phyloP scores from a whole-genome alignment of 2,329 filamentous ascomycete genomes.

The Penicillium sp. region DNA sequence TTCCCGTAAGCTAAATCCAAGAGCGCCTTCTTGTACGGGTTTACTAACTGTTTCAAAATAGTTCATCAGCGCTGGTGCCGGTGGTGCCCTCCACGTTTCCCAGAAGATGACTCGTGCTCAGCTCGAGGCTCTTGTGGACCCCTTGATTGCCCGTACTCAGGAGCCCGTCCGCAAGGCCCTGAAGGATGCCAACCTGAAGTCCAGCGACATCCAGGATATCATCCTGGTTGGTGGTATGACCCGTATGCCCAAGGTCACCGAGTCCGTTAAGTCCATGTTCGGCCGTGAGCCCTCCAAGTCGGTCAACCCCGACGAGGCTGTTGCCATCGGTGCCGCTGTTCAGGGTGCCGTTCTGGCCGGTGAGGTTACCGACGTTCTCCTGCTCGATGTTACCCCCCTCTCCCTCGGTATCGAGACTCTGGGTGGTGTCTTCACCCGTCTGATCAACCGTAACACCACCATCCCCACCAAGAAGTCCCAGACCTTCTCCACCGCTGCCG shows the following conservation, averaged over 20 bases:
- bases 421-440: slow-evolving; percentile 93
- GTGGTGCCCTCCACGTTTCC: slow-evolving; percentile 98
- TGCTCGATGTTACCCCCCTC: slow-evolving; percentile 92
- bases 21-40: too few species aligned
- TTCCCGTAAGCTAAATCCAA: neutral
- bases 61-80: slow-evolving; percentile 96
- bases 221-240: slow-evolving; percentile 99
- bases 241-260: slow-evolving; percentile 97
- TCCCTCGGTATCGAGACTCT: slow-evolving; percentile 98
- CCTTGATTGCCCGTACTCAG: slow-evolving; percentile 80
- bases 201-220: slow-evolving; percentile 95
- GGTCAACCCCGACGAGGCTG: slow-evolving; percentile 97
- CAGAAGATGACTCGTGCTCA: slow-evolving; percentile 88
- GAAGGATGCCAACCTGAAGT: slow-evolving; percentile 88
- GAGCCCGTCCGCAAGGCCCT: slow-evolving; percentile 95
- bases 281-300: slow-evolving; percentile 96
- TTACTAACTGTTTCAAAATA: neutral
- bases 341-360: slow-evolving; percentile 96
- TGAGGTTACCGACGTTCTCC: slow-evolving; percentile 92
- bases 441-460: slow-evolving; percentile 99
- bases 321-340: slow-evolving; percentile 95
- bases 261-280: slow-evolving; percentile 96
- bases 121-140: slow-evolving; percentile 90
- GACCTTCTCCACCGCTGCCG: slow-evolving; percentile 94
- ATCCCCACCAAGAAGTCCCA: slow-evolving; percentile 99